Evolutionary conservation across 768 basidiomycete genomes (phyloP).

Genomic region (Pleurotus giganteus): DNA sequence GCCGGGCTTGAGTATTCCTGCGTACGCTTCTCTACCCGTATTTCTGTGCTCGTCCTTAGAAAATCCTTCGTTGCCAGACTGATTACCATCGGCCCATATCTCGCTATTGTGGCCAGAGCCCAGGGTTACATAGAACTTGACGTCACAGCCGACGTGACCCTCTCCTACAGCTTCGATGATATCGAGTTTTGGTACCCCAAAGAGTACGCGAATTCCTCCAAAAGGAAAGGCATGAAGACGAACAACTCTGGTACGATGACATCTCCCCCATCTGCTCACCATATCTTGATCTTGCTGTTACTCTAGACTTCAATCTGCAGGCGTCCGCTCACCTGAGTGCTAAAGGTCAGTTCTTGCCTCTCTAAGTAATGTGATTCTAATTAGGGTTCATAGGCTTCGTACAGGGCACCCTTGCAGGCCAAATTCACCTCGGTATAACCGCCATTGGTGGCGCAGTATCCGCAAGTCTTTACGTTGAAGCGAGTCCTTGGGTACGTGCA

Average conservation of each 20-base stretch:
- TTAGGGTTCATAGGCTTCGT: not conserved
- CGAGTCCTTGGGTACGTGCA: not conserved
- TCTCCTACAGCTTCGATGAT: slow-evolving; percentile 24
- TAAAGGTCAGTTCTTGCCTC: not conserved
- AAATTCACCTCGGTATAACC: slow-evolving; percentile 1
- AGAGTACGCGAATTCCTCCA: not conserved
- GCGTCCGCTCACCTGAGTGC: slow-evolving; percentile 1
- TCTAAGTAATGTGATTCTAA: too few relatives aligned
- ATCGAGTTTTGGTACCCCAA: slow-evolving; percentile 6
- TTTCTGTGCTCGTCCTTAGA: not conserved
- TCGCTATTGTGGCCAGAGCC: slow-evolving; percentile 29
- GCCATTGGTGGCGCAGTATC: not conserved
- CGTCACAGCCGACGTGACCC: slow-evolving; percentile 26
- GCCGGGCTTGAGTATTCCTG: slow-evolving; percentile 29
- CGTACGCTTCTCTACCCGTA: slow-evolving; percentile 13
- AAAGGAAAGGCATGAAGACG: not conserved
- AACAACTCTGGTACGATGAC: not conserved
- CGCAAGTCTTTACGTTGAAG: not conserved
- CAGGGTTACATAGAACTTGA: slow-evolving; percentile 28
- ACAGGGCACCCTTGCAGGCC: slow-evolving; percentile 1
- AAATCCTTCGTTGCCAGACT: slow-evolving; percentile 26
- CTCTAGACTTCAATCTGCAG: not conserved
- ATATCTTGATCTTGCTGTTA: too few relatives aligned
- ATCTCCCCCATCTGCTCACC: too few relatives aligned
- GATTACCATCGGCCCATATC: slow-evolving; percentile 37